phyloP scores from a whole-genome alignment of 805 yeast species.

The Pichia occidentalis region DNA sequence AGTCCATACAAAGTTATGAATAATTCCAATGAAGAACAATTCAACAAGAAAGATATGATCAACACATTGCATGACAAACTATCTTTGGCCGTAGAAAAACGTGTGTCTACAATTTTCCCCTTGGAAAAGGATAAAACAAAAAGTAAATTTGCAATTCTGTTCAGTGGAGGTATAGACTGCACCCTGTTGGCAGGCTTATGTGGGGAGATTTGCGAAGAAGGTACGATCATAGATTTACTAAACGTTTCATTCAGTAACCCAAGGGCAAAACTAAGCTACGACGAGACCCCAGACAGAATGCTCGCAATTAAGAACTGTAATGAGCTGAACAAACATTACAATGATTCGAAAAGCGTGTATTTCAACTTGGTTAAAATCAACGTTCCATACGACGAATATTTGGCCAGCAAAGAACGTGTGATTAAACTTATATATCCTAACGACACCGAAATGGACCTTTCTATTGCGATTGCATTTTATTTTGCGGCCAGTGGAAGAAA shows the following conservation, averaged over 20 bases:
- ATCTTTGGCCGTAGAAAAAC: constrained; percentile 34
- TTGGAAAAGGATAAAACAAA: constrained; percentile 29
- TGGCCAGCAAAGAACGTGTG: constrained; percentile 45
- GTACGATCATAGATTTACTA: constrained; percentile 58
- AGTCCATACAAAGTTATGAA: constrained; percentile 1
- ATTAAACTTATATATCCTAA: constrained; percentile 70
- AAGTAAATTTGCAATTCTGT: constrained; percentile 52
- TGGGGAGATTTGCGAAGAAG: constrained; percentile 26
- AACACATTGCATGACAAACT: constrained; percentile 28
- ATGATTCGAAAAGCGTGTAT: constrained; percentile 23
- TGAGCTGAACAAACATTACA: constrained; percentile 40
- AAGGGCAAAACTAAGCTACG: constrained; percentile 53
- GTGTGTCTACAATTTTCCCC: constrained; percentile 61
- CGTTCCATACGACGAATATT: constrained; percentile 64
- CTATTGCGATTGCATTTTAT: constrained; percentile 92
- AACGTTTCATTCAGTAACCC: constrained; percentile 93
- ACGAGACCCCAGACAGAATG: constrained; percentile 79
- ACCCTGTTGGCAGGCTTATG: constrained; percentile 63
- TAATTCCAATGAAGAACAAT: neutral
- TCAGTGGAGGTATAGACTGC: constrained; percentile 96
- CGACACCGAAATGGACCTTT: constrained; percentile 88
- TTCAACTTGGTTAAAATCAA: constrained; percentile 63
- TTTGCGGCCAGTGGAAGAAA: constrained; percentile 72
- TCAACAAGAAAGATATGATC: constrained; percentile 3
- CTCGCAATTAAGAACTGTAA: constrained; percentile 62